Evolutionary conservation across 208 protist genomes (phyloP).

Genomic region (Crithidia brevicula): DNA sequence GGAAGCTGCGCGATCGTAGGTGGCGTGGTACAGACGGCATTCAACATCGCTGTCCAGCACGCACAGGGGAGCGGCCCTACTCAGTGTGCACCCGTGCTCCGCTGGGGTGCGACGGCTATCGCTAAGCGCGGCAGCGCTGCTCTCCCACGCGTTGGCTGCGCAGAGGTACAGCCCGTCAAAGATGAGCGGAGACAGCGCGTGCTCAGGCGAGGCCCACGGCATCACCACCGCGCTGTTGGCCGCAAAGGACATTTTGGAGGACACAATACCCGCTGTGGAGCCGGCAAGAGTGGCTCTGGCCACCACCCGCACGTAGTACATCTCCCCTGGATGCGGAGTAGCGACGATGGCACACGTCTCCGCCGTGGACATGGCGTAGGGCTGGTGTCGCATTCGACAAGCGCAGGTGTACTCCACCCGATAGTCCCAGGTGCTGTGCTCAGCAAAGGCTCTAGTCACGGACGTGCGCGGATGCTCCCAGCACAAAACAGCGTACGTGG

Average conservation of each 20-base stretch:
- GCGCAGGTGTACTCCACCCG: conserved; percentile 58
- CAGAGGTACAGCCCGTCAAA: conserved; percentile 66
- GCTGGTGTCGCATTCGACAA: conserved; percentile 26
- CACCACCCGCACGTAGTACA: conserved; percentile 56
- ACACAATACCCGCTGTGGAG: conserved; percentile 30
- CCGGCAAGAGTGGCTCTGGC: conserved; percentile 32
- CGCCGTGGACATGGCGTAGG: conserved; percentile 28
- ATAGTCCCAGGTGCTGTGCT: conserved; percentile 54
- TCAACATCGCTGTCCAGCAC: conserved; percentile 18
- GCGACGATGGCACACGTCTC: conserved; percentile 42
- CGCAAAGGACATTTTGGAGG: conserved; percentile 30
- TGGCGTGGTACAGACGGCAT: conserved; percentile 5
- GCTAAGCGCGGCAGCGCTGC: background rate
- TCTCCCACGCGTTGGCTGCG: background rate
- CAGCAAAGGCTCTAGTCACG: conserved; percentile 5
- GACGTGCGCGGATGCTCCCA: conserved; percentile 41
- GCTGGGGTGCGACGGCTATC: background rate
- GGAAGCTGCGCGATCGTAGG: conserved; percentile 3
- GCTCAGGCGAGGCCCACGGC: conserved; percentile 35
- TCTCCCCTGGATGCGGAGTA: conserved; percentile 46
- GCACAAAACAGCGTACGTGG: conserved; percentile 47
- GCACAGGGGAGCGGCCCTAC: background rate
- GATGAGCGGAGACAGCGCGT: conserved; percentile 38
- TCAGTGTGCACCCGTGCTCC: conserved; percentile 5
- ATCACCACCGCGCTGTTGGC: conserved; percentile 21